A percentile compares a stretch with the other conserved stretches of the same genome.
phyloP scores from a whole-genome alignment of 495 filamentous ascomycete species.

The Penicillium parvum region DNA sequence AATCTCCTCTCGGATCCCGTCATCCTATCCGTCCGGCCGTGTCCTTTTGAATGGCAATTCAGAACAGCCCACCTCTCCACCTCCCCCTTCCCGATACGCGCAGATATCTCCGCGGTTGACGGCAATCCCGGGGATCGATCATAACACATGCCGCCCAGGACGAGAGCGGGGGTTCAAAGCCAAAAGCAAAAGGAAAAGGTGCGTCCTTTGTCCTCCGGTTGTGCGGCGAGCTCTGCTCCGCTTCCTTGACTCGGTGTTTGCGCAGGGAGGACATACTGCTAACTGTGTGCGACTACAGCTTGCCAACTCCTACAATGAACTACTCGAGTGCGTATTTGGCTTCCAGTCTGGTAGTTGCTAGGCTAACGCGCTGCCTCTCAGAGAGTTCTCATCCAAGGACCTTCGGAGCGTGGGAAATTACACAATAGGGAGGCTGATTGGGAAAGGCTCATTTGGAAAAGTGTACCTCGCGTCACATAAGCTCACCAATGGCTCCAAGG shows the following conservation, averaged over 20 bases:
- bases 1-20: neutral
- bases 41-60: conserved; percentile 26
- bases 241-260: conserved; percentile 1
- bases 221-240: conserved; percentile 1
- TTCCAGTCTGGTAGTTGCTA: neutral
- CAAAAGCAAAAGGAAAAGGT: conserved; percentile 95
- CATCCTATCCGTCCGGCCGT: conserved; percentile 1
- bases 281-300: conserved; percentile 55
- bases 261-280: conserved; percentile 13
- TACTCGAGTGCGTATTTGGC: conserved; percentile 70
- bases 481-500: conserved; percentile 97
- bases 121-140: conserved; percentile 22
- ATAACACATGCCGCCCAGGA: conserved; percentile 59
- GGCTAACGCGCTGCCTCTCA: conserved; percentile 34
- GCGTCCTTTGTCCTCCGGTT: no score
- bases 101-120: conserved; percentile 23
- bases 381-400: conserved; percentile 92
- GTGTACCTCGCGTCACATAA: conserved; percentile 96
- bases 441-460: conserved; percentile 97
- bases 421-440: conserved; percentile 82
- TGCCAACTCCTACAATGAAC: conserved; percentile 91
- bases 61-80: conserved; percentile 12
- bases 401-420: conserved; percentile 93
- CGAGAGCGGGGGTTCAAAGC: conserved; percentile 83
- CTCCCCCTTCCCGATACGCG: conserved; percentile 19